These are phyloP conservation scores for Phoma sp. DNA, from an alignment of 2,329 filamentous ascomycete species.

Conservation along the genomic window DNA sequence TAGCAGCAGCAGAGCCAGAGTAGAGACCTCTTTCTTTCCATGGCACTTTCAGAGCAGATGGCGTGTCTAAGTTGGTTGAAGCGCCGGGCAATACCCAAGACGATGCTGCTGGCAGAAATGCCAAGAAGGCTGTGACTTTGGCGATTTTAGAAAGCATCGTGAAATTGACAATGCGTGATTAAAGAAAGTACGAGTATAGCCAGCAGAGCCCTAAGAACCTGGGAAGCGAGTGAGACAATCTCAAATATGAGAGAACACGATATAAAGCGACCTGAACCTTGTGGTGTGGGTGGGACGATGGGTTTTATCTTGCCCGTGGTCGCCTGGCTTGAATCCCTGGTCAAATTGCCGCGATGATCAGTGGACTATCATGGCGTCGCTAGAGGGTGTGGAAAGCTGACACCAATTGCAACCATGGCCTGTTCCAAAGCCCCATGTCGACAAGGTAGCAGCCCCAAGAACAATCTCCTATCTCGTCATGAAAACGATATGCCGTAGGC, in stretches of 20 bases:
- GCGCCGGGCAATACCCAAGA: constrained; percentile 25
- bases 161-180: neutral
- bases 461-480: constrained; percentile 21
- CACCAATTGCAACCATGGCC: constrained; percentile 22
- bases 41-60: constrained; percentile 27
- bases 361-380: constrained; percentile 13
- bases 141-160: constrained; percentile 21
- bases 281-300: constrained; percentile 24
- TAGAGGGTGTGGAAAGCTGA: constrained; percentile 26
- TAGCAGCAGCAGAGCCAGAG: constrained; percentile 7
- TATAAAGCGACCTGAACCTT: constrained; percentile 14
- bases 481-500: constrained; percentile 13
- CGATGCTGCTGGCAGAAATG: constrained; percentile 23
- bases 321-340: constrained; percentile 17
- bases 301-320: constrained; percentile 24
- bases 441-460: constrained; percentile 20
- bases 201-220: neutral
- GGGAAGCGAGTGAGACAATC: constrained; percentile 9
- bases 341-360: constrained; percentile 16
- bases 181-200: constrained; percentile 11
- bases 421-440: constrained; percentile 19
- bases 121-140: constrained; percentile 19
- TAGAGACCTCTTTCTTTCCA: constrained; percentile 31
- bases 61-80: neutral
- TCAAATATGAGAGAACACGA: constrained; percentile 4